phyloP scores from a whole-genome alignment of 2,329 filamentous ascomycete species.

The Canariomyces notabilis region DNA sequence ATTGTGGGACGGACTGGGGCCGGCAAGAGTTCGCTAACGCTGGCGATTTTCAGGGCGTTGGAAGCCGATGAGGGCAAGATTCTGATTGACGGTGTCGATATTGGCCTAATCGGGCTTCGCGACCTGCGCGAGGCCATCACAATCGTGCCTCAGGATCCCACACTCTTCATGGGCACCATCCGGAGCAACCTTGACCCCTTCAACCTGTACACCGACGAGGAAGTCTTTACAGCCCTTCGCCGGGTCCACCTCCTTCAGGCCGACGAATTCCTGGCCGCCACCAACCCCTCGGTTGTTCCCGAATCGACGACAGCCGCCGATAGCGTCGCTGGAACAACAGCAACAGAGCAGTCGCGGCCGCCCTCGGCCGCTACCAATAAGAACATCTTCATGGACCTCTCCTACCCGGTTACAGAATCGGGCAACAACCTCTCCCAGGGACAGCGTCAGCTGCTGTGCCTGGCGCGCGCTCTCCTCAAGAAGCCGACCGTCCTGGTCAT shows the following conservation, averaged over 20 bases:
- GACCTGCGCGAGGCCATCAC: slow-evolving; percentile 92
- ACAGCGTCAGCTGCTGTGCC: slow-evolving; percentile 88
- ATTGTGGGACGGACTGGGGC: slow-evolving; percentile 94
- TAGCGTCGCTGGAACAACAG: slow-evolving; percentile 7
- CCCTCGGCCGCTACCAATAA: slow-evolving; percentile 71
- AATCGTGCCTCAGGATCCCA: slow-evolving; percentile 96
- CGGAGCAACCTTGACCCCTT: slow-evolving; percentile 93
- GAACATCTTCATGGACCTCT: slow-evolving; percentile 87
- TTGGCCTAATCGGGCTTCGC: slow-evolving; percentile 83
- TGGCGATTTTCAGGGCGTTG: slow-evolving; percentile 88
- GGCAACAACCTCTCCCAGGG: slow-evolving; percentile 94
- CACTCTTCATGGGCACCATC: slow-evolving; percentile 87
- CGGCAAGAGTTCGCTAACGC: slow-evolving; percentile 89
- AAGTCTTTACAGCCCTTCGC: slow-evolving; percentile 80
- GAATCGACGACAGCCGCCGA: slow-evolving; percentile 13
- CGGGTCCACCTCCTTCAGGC: slow-evolving; percentile 80
- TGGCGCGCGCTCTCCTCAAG: slow-evolving; percentile 89
- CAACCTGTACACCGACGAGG: slow-evolving; percentile 77
- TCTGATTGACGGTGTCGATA: slow-evolving; percentile 84
- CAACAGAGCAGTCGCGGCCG: slow-evolving; percentile 20
- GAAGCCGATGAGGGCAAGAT: slow-evolving; percentile 90
- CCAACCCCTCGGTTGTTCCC: slow-evolving; percentile 25
- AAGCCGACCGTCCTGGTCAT: slow-evolving; percentile 91
- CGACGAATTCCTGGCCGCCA: slow-evolving; percentile 40
- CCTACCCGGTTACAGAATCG: slow-evolving; percentile 79